Conservation (phyloP, 768 basidiomycete species). For the Russula lepida region DNA sequence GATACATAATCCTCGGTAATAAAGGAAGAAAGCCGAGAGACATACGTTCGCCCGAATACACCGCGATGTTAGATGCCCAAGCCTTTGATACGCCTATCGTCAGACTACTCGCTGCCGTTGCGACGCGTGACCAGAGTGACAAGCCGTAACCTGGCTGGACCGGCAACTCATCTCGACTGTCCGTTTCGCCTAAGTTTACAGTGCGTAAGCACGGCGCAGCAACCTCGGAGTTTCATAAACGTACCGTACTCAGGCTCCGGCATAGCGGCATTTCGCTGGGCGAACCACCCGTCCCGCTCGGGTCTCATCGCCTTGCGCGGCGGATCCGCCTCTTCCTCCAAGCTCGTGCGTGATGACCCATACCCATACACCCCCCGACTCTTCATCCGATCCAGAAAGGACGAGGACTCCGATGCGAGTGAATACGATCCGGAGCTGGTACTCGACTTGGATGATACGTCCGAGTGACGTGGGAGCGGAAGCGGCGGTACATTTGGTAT, state of each 20-base stretch:
- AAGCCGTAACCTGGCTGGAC: slow-evolving; percentile 31
- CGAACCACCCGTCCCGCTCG: slow-evolving; percentile 2
- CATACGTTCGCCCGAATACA: slow-evolving; percentile 18
- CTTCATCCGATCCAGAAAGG: slow-evolving; percentile 34
- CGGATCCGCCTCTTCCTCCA: slow-evolving; percentile 32
- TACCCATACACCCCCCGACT: slow-evolving; percentile 23
- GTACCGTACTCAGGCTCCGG: slow-evolving; percentile 1
- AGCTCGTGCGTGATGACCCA: slow-evolving; percentile 33
- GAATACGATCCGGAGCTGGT: slow-evolving; percentile 27
- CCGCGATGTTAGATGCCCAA: slow-evolving; percentile 31
- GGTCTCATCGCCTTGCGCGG: background rate
- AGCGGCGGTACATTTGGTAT: slow-evolving; percentile 18
- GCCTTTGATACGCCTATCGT: slow-evolving; percentile 52
- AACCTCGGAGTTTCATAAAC: background rate
- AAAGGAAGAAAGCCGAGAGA: background rate
- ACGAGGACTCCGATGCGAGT: slow-evolving; percentile 18
- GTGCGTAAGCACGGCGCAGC: slow-evolving; percentile 13
- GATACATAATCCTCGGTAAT: background rate
- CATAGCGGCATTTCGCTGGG: background rate
- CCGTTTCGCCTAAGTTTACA: background rate
- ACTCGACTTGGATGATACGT: slow-evolving; percentile 13
- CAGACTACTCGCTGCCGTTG: slow-evolving; percentile 43
- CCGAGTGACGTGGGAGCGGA: slow-evolving; percentile 16
- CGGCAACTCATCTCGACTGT: background rate
- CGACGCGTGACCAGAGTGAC: slow-evolving; percentile 49